Conservation (phyloP, 2,329 filamentous ascomycete genomes). For the Shiraia bambusicola region DNA sequence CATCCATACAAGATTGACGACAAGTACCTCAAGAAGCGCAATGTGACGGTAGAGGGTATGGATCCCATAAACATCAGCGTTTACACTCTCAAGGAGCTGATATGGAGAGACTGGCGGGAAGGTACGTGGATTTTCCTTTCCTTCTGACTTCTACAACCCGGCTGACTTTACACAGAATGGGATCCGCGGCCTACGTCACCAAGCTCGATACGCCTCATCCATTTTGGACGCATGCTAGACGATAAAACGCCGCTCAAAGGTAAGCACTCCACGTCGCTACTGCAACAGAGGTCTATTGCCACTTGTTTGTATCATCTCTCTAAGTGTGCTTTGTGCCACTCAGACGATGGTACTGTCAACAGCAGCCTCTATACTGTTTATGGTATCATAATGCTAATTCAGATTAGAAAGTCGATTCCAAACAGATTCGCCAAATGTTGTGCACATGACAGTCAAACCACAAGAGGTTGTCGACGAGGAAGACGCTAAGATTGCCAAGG, state of each 20-base stretch:
- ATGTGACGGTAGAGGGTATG: slow-evolving; percentile 71
- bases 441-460: slow-evolving; percentile 93
- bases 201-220: slow-evolving; percentile 85
- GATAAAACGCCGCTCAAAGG: slow-evolving; percentile 84
- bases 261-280: slow-evolving; percentile 49
- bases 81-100: slow-evolving; percentile 91
- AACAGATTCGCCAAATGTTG: slow-evolving; percentile 72
- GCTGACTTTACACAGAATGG: slow-evolving; percentile 64
- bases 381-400: slow-evolving; percentile 10
- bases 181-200: slow-evolving; percentile 82
- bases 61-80: slow-evolving; percentile 90
- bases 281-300: slow-evolving; percentile 2
- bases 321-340: slow-evolving; percentile 24
- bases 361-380: not conserved
- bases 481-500: slow-evolving; percentile 67
- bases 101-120: slow-evolving; percentile 86
- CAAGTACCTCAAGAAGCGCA: slow-evolving; percentile 78
- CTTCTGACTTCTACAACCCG: too few relatives aligned
- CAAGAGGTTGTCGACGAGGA: slow-evolving; percentile 82
- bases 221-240: slow-evolving; percentile 86
- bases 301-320: not conserved
- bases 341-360: not conserved
- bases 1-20: slow-evolving; percentile 91
- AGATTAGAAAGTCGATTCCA: slow-evolving; percentile 74
- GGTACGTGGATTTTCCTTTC: slow-evolving; percentile 48